Evolutionary conservation across 179 eudicot species (phyloP).

Genomic region (Drosera spatulata): DNA sequence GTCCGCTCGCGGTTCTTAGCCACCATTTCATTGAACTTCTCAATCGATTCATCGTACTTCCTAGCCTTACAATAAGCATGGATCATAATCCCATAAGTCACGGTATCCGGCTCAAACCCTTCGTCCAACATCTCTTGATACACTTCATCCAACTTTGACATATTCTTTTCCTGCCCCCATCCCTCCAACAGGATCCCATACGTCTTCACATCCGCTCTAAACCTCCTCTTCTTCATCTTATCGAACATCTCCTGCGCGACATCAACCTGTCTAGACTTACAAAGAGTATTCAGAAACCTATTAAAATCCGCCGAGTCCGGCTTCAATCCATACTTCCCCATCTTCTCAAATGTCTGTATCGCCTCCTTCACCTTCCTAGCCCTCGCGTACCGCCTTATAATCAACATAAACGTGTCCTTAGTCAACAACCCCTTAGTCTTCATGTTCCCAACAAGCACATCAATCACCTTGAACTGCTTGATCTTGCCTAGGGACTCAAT

Average conservation of each 20-base stretch:
- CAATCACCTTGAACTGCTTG: slow-evolving; percentile 65
- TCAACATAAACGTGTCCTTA: slow-evolving; percentile 53
- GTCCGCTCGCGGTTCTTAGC: slow-evolving; percentile 36
- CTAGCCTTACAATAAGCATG: slow-evolving; percentile 59
- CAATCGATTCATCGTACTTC: slow-evolving; percentile 40
- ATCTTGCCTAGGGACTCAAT: slow-evolving; percentile 76
- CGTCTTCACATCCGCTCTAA: slow-evolving; percentile 54
- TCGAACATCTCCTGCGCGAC: slow-evolving; percentile 69
- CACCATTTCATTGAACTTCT: slow-evolving; percentile 48
- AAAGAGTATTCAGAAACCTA: slow-evolving; percentile 43
- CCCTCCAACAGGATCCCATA: slow-evolving; percentile 70
- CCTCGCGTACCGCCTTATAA: slow-evolving; percentile 63
- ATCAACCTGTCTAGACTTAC: slow-evolving; percentile 57
- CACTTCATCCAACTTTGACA: slow-evolving; percentile 54
- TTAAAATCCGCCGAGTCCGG: slow-evolving; percentile 54
- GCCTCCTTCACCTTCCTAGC: slow-evolving; percentile 59
- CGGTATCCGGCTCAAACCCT: slow-evolving; percentile 76
- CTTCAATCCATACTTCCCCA: slow-evolving; percentile 49
- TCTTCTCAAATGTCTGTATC: slow-evolving; percentile 51
- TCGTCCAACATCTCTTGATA: slow-evolving; percentile 57
- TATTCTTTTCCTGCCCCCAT: slow-evolving; percentile 61
- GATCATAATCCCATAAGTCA: slow-evolving; percentile 69
- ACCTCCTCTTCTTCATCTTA: slow-evolving; percentile 49
- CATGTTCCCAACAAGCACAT: slow-evolving; percentile 55
- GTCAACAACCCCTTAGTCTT: slow-evolving; percentile 35